Evolutionary conservation across 805 yeast species (phyloP), one percentile per base, ranked within the genome.

Genomic region (Barnettozyma pratensis): DNA sequence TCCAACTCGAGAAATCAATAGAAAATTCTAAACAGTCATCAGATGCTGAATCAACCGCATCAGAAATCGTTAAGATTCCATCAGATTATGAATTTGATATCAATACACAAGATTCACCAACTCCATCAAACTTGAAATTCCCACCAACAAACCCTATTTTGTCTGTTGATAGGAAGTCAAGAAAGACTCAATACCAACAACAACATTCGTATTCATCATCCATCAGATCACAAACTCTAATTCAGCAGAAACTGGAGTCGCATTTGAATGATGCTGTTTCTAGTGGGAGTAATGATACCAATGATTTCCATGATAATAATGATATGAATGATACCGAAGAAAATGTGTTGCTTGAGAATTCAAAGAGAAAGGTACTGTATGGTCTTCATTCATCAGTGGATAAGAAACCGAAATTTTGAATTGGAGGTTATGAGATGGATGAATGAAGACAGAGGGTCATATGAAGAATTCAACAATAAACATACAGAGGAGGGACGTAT

Each of bases 1-100:
- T 75, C 4, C 82, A 79, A 53, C 59, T 74, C 12, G 57, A 56
- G 9, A 37, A 37, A 8, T 39, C 45, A 4, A 26, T 25, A 29
- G 39, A 35, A 6, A 26, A 36, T 12, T 8, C 32, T 6, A 37
- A 12, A 37, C 7, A 26, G 29, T 14, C 14, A 11, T 3, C 28
- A 19, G 26, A 6, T 36, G 29, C 45, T 62, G 38, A 32, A 29
- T 10, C 35, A 8, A 11, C 29, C n/a, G 10, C 35, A 8, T 9
- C 29, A 19, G 30, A 35, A 40, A 31, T n/a, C 10, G 5, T 12
- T 25, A 32, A 40, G 7, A 49, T 53, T 8, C 57, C 59, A 7
- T 38, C 42, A 2, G 59, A 57, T 27, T 50, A 49, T 37, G 49
- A 49, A 4, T 59, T 60, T 38, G 46, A 54, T 9, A 42, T 60